A percentile compares a stretch with the other conserved stretches of the same genome.
These are phyloP conservation scores for Malus hybrid DNA, from an alignment of 331 rosid species.

Conservation along the genomic window DNA sequence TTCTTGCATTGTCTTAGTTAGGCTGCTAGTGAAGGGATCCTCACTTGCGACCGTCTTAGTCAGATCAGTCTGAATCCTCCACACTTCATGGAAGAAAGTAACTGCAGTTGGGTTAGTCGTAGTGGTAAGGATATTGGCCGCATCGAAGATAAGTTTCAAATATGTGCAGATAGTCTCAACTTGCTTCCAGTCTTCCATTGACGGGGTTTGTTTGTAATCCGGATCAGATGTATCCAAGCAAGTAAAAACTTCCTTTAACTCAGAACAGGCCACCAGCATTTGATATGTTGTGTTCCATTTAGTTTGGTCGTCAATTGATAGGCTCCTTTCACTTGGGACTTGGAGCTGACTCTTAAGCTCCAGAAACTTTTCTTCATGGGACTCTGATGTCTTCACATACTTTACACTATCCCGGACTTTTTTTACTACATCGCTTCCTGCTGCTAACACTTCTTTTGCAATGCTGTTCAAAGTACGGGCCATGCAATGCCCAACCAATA, in stretches of 20 bases:
- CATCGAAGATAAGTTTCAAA: conserved; percentile 73
- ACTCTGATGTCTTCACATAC: conserved; percentile 82
- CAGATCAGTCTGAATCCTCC: conserved; percentile 83
- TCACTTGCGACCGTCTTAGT: conserved; percentile 49
- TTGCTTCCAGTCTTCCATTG: conserved; percentile 81
- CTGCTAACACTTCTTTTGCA: conserved; percentile 55
- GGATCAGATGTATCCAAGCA: conserved; percentile 83
- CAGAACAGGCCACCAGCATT: conserved; percentile 80
- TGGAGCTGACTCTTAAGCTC: conserved; percentile 81
- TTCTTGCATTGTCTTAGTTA: conserved; percentile 54
- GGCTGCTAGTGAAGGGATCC: conserved; percentile 53
- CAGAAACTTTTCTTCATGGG: conserved; percentile 78
- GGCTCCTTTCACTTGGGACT: conserved; percentile 74
- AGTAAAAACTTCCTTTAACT: conserved; percentile 76
- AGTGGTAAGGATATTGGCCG: conserved; percentile 56
- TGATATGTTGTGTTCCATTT: conserved; percentile 89
- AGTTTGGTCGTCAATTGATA: conserved; percentile 67
- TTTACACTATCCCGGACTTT: conserved; percentile 76
- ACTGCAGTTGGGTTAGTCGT: conserved; percentile 60
- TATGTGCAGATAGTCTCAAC: conserved; percentile 64
- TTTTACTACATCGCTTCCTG: conserved; percentile 39
- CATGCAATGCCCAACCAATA: conserved; percentile 69
- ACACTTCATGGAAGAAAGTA: conserved; percentile 79
- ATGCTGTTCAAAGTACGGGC: conserved; percentile 65
- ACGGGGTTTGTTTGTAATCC: conserved; percentile 69